Evolutionary conservation across 805 yeast species (phyloP).

Genomic region (Cyberlindnera samutprakarnensis): DNA sequence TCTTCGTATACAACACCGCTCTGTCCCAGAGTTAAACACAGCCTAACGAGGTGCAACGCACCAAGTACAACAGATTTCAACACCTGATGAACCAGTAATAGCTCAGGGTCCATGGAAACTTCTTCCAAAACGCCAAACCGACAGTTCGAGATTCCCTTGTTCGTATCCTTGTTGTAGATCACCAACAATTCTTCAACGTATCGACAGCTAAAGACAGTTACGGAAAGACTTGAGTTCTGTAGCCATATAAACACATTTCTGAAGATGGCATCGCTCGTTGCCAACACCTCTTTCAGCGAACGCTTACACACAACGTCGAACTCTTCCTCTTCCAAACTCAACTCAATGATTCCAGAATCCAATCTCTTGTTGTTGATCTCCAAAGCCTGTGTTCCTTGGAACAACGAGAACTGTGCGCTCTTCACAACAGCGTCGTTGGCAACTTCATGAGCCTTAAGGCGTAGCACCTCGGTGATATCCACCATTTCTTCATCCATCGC

Average conservation of each 20-base stretch:
- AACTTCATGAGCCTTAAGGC: constrained; percentile 30
- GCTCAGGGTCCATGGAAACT: constrained; percentile 1
- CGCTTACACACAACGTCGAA: constrained; percentile 38
- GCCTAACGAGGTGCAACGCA: constrained; percentile 44
- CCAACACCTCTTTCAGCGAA: constrained; percentile 34
- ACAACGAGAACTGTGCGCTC: constrained; percentile 51
- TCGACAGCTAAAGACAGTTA: constrained; percentile 68
- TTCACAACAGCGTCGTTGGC: constrained; percentile 51
- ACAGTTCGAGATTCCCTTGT: constrained; percentile 8
- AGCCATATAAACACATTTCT: constrained; percentile 65
- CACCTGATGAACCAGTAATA: constrained; percentile 38
- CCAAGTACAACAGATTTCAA: constrained; percentile 46
- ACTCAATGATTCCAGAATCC: constrained; percentile 67
- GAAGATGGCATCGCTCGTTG: constrained; percentile 47
- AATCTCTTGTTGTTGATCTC: constrained; percentile 66
- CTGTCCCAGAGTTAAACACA: constrained; percentile 37
- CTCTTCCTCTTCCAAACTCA: constrained; percentile 34
- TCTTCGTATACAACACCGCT: constrained; percentile 64
- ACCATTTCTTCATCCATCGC: too few species aligned
- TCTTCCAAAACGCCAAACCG: constrained; percentile 2
- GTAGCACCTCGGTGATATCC: constrained; percentile 54
- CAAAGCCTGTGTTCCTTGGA: constrained; percentile 83
- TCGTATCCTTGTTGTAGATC: constrained; percentile 26
- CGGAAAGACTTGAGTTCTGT: constrained; percentile 64
- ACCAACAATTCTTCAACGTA: constrained; percentile 56